Evolutionary conservation across 345 rosid genomes (phyloP).

Genomic region (Lumnitzera littorea): DNA sequence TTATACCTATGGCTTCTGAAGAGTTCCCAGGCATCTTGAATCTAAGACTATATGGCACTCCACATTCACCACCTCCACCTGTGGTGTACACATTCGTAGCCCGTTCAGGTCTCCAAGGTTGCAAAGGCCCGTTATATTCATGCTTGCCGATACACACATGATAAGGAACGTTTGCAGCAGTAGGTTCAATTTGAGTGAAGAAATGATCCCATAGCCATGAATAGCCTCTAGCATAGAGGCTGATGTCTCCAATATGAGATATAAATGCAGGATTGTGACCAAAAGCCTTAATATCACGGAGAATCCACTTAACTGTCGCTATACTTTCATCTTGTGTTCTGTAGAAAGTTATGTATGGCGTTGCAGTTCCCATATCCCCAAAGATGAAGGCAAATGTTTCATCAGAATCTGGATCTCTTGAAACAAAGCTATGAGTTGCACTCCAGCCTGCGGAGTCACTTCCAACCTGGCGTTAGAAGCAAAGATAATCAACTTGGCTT

Average conservation of each 20-base stretch:
- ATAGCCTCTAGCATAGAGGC: constrained; percentile 84
- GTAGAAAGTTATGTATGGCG: constrained; percentile 63
- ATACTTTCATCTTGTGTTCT: constrained; percentile 81
- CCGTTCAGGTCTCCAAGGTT: constrained; percentile 97
- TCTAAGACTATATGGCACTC: constrained; percentile 83
- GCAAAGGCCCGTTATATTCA: constrained; percentile 86
- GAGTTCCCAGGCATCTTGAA: constrained; percentile 93
- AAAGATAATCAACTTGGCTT: too few species aligned
- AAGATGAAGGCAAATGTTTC: constrained; percentile 68
- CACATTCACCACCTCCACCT: constrained; percentile 93
- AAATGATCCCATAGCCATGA: constrained; percentile 94
- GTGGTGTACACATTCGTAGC: constrained; percentile 40
- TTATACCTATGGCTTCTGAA: constrained; percentile 58
- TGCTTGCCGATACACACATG: constrained; percentile 96
- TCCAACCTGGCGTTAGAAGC: constrained; percentile 49
- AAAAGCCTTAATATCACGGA: constrained; percentile 62
- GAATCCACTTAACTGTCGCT: constrained; percentile 76
- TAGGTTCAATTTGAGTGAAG: constrained; percentile 62
- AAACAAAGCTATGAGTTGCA: constrained; percentile 50
- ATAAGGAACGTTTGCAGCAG: constrained; percentile 69
- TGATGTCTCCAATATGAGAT: constrained; percentile 89
- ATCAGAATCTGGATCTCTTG: constrained; percentile 40
- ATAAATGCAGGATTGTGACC: constrained; percentile 58
- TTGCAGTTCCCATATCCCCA: constrained; percentile 85
- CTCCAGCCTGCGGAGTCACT: constrained; percentile 80